Conservation (phyloP, 129 eudicot species). For the Kitagawia praeruptora region DNA sequence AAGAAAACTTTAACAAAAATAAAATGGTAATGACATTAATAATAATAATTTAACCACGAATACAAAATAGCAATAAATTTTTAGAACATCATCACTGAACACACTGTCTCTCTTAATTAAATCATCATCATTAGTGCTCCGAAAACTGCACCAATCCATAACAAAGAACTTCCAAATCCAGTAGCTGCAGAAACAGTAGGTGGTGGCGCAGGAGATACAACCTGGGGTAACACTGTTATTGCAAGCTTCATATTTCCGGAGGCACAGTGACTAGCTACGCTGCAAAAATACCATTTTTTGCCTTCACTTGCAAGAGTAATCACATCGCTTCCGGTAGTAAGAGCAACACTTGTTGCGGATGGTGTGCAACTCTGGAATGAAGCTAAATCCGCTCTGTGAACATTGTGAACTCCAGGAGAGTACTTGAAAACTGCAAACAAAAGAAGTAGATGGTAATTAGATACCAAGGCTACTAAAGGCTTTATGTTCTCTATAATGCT, state of each 20-base stretch:
- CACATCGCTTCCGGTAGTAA: slow-evolving; percentile 19
- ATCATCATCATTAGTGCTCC: neutral
- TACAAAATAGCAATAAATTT: neutral
- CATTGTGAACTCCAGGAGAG: slow-evolving; percentile 18
- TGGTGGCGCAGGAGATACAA: neutral
- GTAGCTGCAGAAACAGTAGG: slow-evolving; percentile 2
- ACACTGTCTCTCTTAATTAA: neutral
- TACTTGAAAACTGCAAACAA: slow-evolving; percentile 23
- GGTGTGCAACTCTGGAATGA: slow-evolving; percentile 17
- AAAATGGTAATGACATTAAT: neutral
- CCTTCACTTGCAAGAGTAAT: slow-evolving; percentile 22
- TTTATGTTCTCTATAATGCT: neutral
- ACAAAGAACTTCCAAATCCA: slow-evolving; percentile 3
- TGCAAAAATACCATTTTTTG: slow-evolving; percentile 31
- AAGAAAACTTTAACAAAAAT: neutral
- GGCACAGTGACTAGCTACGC: slow-evolving; percentile 17
- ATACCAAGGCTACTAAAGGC: neutral
- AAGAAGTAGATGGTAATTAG: neutral
- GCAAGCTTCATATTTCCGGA: slow-evolving; percentile 22
- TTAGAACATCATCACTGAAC: neutral
- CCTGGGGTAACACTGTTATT: slow-evolving; percentile 13
- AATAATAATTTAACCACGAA: neutral
- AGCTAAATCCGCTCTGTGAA: slow-evolving; percentile 14
- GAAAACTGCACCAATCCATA: slow-evolving; percentile 8
- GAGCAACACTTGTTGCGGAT: neutral